Evolutionary conservation across 1,284 basidiomycete species (phyloP), one percentile per base, ranked within the genome.

Genomic region (Ustilago shanxiensis): DNA sequence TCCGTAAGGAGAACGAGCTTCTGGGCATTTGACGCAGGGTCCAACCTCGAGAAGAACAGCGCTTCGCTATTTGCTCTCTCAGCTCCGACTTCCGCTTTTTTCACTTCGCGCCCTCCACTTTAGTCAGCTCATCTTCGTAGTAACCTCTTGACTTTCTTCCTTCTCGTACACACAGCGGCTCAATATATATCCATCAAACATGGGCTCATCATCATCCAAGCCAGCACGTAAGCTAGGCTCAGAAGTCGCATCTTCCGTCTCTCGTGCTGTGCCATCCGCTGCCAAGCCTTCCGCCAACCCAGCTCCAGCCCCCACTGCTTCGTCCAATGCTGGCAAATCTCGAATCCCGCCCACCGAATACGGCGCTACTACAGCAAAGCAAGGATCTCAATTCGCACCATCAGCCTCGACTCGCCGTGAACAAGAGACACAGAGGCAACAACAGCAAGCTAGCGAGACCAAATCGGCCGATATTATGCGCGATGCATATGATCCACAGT

Each of bases 141-240:
- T 41, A 3, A 37, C 26, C 41, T 22, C 16, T n/a, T 37, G 52
- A 29, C 35, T 37, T 6, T 33, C 31, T 33, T 33, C 31, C 11
- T 5, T 33, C 11, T 33, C 31, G 5, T 28, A 16, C 47, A 33
- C 51, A 31, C 33, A 28, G 18, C 6, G 3, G 20, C 11, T 26
- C 37, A 31, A 24, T 3, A 24, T 14, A 16, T 14, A 24, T n/a
- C 16, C 16, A 41, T 16, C 56, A 65, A 26, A 6, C 2, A 79
- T 79, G 78, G 78, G 78, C 10, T 79, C 78, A 13, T 65, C 74
- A 22, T 67, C 74, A 1, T 79, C 78, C 20, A 79, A 79, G 50
- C 78, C 78, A n/a, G 71, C 68, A 0, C 73, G 74, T 33, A 79
- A 73, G 66, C 71, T 79, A 10, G 78, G 72, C 1, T 68, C 61